Evolutionary conservation across 2,329 filamentous ascomycete species (phyloP), one percentile per base, ranked within the genome.

Genomic region (Penicillium sp.): DNA sequence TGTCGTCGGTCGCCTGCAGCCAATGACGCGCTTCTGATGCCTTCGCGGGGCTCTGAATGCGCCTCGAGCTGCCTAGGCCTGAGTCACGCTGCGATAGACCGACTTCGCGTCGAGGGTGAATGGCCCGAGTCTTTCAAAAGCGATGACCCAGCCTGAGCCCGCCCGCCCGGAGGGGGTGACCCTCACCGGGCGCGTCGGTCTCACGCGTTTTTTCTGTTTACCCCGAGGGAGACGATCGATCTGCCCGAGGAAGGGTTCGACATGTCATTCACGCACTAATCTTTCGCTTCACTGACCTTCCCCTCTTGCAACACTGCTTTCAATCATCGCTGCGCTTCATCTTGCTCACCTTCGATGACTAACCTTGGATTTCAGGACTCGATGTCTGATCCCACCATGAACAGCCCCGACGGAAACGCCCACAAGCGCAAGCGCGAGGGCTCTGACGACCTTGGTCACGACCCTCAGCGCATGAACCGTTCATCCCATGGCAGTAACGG

Each of bases 361-460:
- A 61, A 64, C 60, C 48, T 27, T 47, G 36, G 41, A 33, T 27
- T 44, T 43, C 40, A 55, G 55, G 42, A 51, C 33, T 33, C 44
- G 43, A 74, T 74, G 71, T 74, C 72, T 47, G 70, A 74, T 53
- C 69, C 66, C 43, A 66, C 66, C 24, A 61, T 74, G 60, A 67
- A 64, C 47, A 61, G 65, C 51, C 61, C 70, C 27, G 71, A 74
- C 56, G 62, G 63, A 50, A 64, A 62, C 50, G 54, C 62, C 11
- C 61, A 71, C 57, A 75, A 75, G 60, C 67, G 73, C 48, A 75
- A 75, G 63, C 72, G 73, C 38, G 70, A 73, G 28, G 65, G 62
- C 53, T 69, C 65, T 28, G 70, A 74, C 44, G 71, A 69, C 50
- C 52, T 68, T 41, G 73, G 72, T 10, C 67, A 69, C 40, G 73